phyloP scores from a whole-genome alignment of 2,329 filamentous ascomycete genomes.

The Cordyceps cicadae region DNA sequence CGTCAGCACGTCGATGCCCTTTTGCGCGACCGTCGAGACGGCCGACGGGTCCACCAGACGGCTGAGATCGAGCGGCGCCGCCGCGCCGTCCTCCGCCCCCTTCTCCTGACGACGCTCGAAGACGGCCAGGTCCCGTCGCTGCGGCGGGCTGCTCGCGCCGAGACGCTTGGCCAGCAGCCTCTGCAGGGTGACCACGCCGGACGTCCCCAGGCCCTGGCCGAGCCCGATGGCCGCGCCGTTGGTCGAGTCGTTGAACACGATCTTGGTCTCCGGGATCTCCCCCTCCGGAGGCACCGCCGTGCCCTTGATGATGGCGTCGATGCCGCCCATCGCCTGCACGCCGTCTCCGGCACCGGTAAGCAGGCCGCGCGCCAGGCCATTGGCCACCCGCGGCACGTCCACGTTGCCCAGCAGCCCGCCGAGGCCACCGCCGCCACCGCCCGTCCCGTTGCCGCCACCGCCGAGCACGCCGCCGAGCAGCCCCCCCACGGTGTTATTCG shows the following conservation, averaged over 20 bases:
- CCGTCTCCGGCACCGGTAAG: slow-evolving; percentile 27
- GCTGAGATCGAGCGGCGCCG: slow-evolving; percentile 17
- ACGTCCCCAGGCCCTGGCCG: slow-evolving; percentile 26
- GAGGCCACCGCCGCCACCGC: slow-evolving; percentile 6
- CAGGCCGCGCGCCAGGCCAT: slow-evolving; percentile 28
- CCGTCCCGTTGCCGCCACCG: neutral
- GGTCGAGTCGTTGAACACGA: slow-evolving; percentile 27
- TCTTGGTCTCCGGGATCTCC: slow-evolving; percentile 17
- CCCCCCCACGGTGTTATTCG: slow-evolving; percentile 24
- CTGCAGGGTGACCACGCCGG: slow-evolving; percentile 24
- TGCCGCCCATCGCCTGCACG: slow-evolving; percentile 24
- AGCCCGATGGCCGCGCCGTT: slow-evolving; percentile 27
- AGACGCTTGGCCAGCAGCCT: slow-evolving; percentile 20
- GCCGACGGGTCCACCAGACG: slow-evolving; percentile 21
- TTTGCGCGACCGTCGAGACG: slow-evolving; percentile 23
- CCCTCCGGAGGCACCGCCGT: slow-evolving; percentile 17
- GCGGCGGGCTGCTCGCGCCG: neutral
- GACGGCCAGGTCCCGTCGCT: neutral
- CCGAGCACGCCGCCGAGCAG: slow-evolving; percentile 12
- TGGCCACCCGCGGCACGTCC: slow-evolving; percentile 22
- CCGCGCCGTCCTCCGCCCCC: neutral
- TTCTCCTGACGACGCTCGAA: neutral
- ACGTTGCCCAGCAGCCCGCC: slow-evolving; percentile 12
- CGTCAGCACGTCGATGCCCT: slow-evolving; percentile 21
- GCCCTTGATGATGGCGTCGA: slow-evolving; percentile 24